Base-by-base conservation (phyloP, 805 yeast species). In the Saccharomycopsis oosterbeekiorum region DNA sequence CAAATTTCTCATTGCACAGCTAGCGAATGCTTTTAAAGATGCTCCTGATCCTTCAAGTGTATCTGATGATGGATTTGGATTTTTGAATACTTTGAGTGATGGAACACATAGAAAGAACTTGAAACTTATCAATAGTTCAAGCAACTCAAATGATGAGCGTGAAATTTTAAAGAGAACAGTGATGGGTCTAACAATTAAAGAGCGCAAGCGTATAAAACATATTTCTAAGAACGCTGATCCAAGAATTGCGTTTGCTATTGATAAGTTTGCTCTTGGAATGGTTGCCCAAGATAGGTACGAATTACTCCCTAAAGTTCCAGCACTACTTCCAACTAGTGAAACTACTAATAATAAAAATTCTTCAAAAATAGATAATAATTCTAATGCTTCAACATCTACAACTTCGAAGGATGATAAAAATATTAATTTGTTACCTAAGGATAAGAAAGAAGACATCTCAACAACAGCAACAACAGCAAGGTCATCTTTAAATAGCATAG, bases 151-250 rank as follows among this genome's bases (percentile, higher is more conserved):
- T 53, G 65, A 59, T 71, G 96, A 90, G 72, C 84, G 88, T 70
- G 96, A 89, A 68, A 82, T 84, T 65, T 78, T 94, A 69, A 90
- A 92, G 69, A 87, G 84, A 69, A 93, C 90, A 71, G 87, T 93
- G 51, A 81, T 94, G 84, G 86, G 93, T 1, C 76, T 93, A 66
- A 89, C 97, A 0, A 82, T 87, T 1, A 79, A 88, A 65, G 99
- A 94, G 70, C 76, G 98, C 64, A 81, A 89, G 65, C 78, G 98
- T 69, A 84, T 93, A 62, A 89, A 91, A 70, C 83, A 82, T 60
- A 90, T 93, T 54, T 97, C 98, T 0, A 88, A 87, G 67, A 84
- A 93, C 26, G 97, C 98, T 2, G 84, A 85, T 69, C 84, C 81
- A 10, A 68, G 58, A 70, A 68, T 61, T 77, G 71, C 57, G 66